Percentiles rank a stretch among this genome's conserved stretches.
phyloP scores from a whole-genome alignment of 768 basidiomycete species.

The Termitomyces sp. region DNA sequence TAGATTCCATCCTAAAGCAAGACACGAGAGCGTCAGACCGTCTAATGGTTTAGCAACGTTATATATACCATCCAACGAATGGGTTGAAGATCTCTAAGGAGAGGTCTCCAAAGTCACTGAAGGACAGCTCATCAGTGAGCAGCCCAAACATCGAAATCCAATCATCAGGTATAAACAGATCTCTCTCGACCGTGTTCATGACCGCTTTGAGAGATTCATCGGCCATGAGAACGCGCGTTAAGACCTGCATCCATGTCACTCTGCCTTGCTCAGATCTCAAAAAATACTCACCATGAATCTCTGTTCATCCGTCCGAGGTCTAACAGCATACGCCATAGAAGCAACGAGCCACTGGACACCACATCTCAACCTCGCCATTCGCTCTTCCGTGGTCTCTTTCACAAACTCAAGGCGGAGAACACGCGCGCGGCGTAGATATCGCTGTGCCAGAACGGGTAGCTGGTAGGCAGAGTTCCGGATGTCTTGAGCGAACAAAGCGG shows the following conservation, averaged over 20 bases:
- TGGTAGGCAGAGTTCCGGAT: neutral
- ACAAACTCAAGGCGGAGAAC: neutral
- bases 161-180: neutral
- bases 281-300: neutral
- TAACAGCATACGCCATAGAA: neutral
- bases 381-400: neutral
- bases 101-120: neutral
- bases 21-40: neutral
- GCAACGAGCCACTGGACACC: conserved; percentile 1
- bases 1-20: conserved; percentile 1
- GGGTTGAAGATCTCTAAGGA: neutral
- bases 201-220: neutral
- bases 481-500: neutral
- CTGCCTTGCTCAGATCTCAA: neutral
- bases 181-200: neutral
- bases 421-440: neutral
- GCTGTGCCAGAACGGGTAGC: neutral
- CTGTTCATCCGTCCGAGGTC: neutral
- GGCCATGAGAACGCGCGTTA: neutral
- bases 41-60: too few species aligned
- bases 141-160: conserved; percentile 6
- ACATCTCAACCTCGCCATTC: neutral
- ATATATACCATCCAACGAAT: neutral
- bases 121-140: neutral
- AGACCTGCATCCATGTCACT: neutral